Conservation (phyloP, 1,284 basidiomycete species). For the Stygiomarasmius scandens region DNA sequence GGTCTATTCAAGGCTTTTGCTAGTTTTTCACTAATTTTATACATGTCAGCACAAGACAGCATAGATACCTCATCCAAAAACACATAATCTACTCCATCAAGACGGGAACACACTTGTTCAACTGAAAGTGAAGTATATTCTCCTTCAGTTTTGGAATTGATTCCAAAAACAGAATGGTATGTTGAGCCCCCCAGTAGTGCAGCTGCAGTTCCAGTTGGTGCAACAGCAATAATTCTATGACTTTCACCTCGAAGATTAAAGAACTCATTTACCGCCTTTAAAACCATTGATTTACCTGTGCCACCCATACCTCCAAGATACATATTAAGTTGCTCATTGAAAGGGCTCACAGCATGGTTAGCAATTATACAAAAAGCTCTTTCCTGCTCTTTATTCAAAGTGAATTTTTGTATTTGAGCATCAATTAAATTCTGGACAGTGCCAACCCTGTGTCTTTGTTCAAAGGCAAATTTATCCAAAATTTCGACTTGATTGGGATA, state of each 20-base stretch:
- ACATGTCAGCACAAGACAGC: slow-evolving; percentile 24
- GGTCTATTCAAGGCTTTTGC: slow-evolving; percentile 3
- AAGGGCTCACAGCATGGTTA: too few species aligned
- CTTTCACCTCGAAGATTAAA: slow-evolving; percentile 27
- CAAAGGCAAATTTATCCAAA: neutral
- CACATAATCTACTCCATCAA: slow-evolving; percentile 26
- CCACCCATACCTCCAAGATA: slow-evolving; percentile 5
- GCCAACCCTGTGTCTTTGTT: neutral
- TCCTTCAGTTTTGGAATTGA: slow-evolving; percentile 11
- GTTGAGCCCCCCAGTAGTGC: slow-evolving; percentile 30
- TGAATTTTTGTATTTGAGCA: too few species aligned
- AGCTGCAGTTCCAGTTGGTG: slow-evolving; percentile 35
- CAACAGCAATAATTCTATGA: slow-evolving; percentile 30
- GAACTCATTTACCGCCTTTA: slow-evolving; percentile 35
- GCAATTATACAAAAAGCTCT: too few species aligned
- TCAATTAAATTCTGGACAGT: too few species aligned
- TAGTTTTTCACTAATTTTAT: slow-evolving; percentile 23
- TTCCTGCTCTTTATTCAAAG: too few species aligned
- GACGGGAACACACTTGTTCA: neutral
- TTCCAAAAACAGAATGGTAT: slow-evolving; percentile 29
- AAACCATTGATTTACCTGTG: slow-evolving; percentile 43
- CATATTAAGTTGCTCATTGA: too few species aligned
- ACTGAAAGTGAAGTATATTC: neutral
- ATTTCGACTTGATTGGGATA: neutral
- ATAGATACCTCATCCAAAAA: slow-evolving; percentile 34